Evolutionary conservation across 2,329 filamentous ascomycete genomes (phyloP).

Genomic region (Colletotrichum tropicicola): DNA sequence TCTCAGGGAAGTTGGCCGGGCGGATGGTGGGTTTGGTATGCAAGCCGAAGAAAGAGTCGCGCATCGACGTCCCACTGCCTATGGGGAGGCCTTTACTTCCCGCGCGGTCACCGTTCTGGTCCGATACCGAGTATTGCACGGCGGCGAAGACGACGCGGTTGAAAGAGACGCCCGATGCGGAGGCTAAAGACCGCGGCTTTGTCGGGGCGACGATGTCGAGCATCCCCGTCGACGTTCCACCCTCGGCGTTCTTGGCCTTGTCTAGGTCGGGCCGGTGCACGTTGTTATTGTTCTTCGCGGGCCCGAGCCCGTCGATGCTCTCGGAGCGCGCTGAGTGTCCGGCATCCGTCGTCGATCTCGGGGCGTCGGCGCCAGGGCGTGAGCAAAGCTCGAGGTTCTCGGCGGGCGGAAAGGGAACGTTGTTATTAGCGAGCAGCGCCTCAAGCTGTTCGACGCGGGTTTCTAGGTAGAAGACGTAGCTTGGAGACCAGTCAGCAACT

Average conservation of each 20-base stretch:
- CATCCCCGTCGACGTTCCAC: conserved; percentile 57
- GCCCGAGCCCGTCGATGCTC: conserved; percentile 36
- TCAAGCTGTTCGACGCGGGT: conserved; percentile 87
- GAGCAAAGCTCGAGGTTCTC: conserved; percentile 73
- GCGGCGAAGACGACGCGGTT: conserved; percentile 93
- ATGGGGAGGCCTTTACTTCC: conserved; percentile 56
- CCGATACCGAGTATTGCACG: conserved; percentile 76
- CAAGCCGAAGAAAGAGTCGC: conserved; percentile 96
- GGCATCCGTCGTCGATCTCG: conserved; percentile 42
- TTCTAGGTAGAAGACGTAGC: conserved; percentile 96
- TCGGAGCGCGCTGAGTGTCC: conserved; percentile 45
- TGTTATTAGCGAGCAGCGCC: conserved; percentile 73
- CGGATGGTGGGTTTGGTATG: conserved; percentile 90
- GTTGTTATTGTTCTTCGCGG: conserved; percentile 57
- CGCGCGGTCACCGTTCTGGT: conserved; percentile 63
- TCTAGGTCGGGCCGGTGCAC: conserved; percentile 26
- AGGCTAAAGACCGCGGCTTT: conserved; percentile 83
- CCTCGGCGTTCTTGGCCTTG: conserved; percentile 43
- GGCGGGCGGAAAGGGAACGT: conserved; percentile 77
- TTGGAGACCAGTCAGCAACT: conserved; percentile 41
- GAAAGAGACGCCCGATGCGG: conserved; percentile 92
- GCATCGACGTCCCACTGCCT: conserved; percentile 79
- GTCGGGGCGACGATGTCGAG: conserved; percentile 81
- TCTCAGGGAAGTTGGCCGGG: conserved; percentile 84
- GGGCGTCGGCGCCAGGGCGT: conserved; percentile 51